Base-by-base conservation (phyloP, 2,329 filamentous ascomycete species). In the Trichoderma sp. region DNA sequence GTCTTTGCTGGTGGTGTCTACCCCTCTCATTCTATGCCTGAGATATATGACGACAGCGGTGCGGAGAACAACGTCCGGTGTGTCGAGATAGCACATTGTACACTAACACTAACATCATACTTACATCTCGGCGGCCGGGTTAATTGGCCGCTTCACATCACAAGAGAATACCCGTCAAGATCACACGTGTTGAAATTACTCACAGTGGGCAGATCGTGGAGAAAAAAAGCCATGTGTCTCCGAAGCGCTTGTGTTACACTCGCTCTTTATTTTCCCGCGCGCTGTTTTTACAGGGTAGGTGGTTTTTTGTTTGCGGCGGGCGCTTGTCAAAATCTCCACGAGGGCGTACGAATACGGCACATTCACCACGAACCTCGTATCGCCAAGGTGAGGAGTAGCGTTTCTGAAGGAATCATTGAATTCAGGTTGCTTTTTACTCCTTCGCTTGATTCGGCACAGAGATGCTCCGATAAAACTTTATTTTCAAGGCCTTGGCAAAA, bases 201-300 rank as follows among this genome's bases (percentile, higher is more conserved):
- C 21, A 53, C 29, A 53, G 69, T 64, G 60, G 41, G 69, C 60
- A 65, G 69, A 73, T 73, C 60, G 60, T 65, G 69, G 69, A 73
- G 69, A 45, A 45, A n/a, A 56, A 50, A 29, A 29, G 41, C 31
- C 41, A 45, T 21, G 41, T 33, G 65, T 27, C 7, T 24, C 11
- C 11, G n/a, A 33, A n/a, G 38, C 21, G n/a, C 16, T 33, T 59
- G 35, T 68, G 45, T 56, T 35, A 68, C 65, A 29, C 68, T 41
- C 12, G 16, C 21, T 56, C 21, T 24, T 24, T 8, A 4, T 31
- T 60, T 60, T 60, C 14, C 12, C 24, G 24, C 12, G 41, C 27
- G 11, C 16, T 33, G 1, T 60, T 27, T 38, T 38, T 71, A 24
- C 33, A 71, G 67, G 67, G 67, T 71, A 71, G 50, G 66, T 35